Evolutionary conservation across 2,329 filamentous ascomycete genomes (phyloP).

Genomic region (Ceratocystis cubensis): DNA sequence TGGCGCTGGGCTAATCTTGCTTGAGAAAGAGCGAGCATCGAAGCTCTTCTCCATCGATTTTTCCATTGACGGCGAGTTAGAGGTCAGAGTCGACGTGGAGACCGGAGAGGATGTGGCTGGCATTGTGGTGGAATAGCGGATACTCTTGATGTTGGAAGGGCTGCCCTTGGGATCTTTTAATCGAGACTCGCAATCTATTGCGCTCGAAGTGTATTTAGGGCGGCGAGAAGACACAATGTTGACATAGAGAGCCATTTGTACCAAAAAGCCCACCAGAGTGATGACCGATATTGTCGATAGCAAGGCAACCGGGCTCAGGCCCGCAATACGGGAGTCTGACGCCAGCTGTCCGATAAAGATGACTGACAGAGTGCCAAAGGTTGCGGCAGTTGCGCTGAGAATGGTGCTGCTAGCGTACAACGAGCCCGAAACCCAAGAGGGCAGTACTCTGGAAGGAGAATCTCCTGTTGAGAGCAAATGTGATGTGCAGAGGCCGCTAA

Average conservation of each 20-base stretch:
- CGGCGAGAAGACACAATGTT: constrained; percentile 15
- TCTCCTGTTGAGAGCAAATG: neutral
- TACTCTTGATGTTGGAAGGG: constrained; percentile 17
- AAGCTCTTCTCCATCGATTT: constrained; percentile 15
- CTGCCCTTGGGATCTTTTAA: neutral
- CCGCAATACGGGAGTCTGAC: constrained; percentile 1
- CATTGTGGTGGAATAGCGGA: constrained; percentile 20
- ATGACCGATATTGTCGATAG: constrained; percentile 15
- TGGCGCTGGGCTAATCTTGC: constrained; percentile 4
- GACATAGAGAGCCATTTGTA: constrained; percentile 15
- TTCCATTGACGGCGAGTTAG: constrained; percentile 12
- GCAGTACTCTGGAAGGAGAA: neutral
- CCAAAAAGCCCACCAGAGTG: constrained; percentile 16
- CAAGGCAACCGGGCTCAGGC: constrained; percentile 11
- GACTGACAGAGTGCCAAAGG: constrained; percentile 17
- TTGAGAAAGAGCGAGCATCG: constrained; percentile 13
- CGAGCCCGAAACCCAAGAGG: constrained; percentile 1
- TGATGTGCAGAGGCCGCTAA: constrained; percentile 13
- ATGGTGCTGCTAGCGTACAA: constrained; percentile 17
- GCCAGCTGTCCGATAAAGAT: constrained; percentile 18
- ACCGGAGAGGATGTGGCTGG: constrained; percentile 13
- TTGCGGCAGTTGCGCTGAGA: constrained; percentile 8
- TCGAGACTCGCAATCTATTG: constrained; percentile 13
- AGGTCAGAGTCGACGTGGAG: constrained; percentile 10
- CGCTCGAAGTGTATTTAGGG: neutral